Evolutionary conservation across 306 rosid species (phyloP), one percentile per base, ranked within the genome.

Genomic region (Vicia sativa): DNA sequence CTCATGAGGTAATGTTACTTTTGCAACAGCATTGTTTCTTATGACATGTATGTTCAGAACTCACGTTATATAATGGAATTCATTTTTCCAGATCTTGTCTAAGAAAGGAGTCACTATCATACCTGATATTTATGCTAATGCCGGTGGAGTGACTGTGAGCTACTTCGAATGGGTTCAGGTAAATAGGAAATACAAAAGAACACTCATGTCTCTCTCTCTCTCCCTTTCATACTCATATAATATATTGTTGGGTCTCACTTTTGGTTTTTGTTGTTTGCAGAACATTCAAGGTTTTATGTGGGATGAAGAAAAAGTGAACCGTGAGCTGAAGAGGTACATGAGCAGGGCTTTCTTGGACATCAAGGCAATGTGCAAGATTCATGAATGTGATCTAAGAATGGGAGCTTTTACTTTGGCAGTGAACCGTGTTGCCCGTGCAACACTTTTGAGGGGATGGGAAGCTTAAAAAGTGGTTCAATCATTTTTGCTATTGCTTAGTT

Each of bases 121-220:
- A 60, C 96, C 92, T 1, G 90, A 86, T 80, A 86, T 86, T 35
- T 86, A 89, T 55, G 92, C 96, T 56, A 89, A 89, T 79, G 73
- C 88, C 18, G 90, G 96, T 45, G 92, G 92, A 23, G 96, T 89
- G 48, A 86, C 84, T 0, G 90, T 82, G 71, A 89, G 96, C 82
- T 89, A 89, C 82, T 89, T 89, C 8, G 96, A 86, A 68, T 89
- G 92, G 92, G 96, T 89, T 77, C 96, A 89, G 90, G 92, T 89
- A 46, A 74, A 74, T 53, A 37, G 31, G 11, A 23, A 58, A 28
- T 12, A 62, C 66, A 12, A 39, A 42, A 52, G 15, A 19, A 19
- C 7, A 11, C n/a, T 48, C 38, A 19, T 74, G 63, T 52, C 4
- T 23, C 9, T 16, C 7, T 34, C 12, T n/a, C 64, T 44, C 3